phyloP scores from a whole-genome alignment of 495 filamentous ascomycete genomes.

The Talaromyces thailandensis region DNA sequence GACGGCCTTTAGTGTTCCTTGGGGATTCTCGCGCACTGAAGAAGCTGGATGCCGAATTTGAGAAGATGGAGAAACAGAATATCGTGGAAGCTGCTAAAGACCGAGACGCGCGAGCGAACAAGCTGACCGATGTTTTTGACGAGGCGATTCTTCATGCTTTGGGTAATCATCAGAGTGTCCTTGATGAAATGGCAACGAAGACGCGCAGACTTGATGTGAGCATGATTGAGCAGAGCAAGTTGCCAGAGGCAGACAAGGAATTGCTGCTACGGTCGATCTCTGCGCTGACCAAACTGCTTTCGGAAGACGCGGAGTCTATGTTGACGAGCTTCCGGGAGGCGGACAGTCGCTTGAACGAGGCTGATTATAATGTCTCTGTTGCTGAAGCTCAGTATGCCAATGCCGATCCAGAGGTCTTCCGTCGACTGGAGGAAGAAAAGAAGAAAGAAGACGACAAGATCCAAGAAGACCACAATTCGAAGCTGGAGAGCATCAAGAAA shows the following conservation, averaged over 20 bases:
- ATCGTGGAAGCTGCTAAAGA: conserved; percentile 41
- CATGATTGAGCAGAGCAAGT: conserved; percentile 20
- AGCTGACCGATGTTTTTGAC: conserved; percentile 45
- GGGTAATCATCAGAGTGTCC: conserved; percentile 42
- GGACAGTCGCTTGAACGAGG: conserved; percentile 41
- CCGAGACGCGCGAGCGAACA: conserved; percentile 40
- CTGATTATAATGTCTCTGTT: conserved; percentile 44
- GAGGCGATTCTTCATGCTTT: conserved; percentile 42
- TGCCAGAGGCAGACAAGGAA: conserved; percentile 33
- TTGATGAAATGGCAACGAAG: conserved; percentile 39
- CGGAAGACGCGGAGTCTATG: conserved; percentile 39
- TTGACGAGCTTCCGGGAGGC: conserved; percentile 38
- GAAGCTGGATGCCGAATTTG: conserved; percentile 43
- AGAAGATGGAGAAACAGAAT: conserved; percentile 43
- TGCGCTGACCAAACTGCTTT: conserved; percentile 32
- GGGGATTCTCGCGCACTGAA: conserved; percentile 39
- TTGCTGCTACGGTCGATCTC: conserved; percentile 35
- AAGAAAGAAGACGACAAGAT: conserved; percentile 43
- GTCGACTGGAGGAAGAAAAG: conserved; percentile 37
- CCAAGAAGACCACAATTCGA: conserved; percentile 33
- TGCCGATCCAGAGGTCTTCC: conserved; percentile 33
- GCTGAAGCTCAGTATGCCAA: conserved; percentile 41
- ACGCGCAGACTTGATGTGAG: conserved; percentile 25
- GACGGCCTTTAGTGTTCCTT: conserved; percentile 41
- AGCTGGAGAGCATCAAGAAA: conserved; percentile 38